Percentiles rank a stretch among this genome's conserved stretches.
These are phyloP conservation scores for Leccinum barrowsii DNA, from an alignment of 768 basidiomycete genomes.

Conservation along the genomic window DNA sequence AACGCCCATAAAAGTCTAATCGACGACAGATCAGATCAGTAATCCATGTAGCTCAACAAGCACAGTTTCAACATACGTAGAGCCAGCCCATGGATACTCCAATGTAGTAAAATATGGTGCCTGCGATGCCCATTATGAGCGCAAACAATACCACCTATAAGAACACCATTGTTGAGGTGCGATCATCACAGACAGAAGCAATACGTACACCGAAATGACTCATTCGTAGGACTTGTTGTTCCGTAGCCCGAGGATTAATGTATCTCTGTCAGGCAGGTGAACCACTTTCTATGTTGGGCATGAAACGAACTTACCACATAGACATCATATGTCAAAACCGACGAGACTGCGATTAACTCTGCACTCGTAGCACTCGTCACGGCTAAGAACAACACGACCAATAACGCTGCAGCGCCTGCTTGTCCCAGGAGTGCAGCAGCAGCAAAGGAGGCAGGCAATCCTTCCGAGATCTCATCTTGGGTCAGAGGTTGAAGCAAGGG, in stretches of 20 bases:
- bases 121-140: conserved; percentile 77
- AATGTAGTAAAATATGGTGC: conserved; percentile 84
- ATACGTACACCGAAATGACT: conserved; percentile 60
- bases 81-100: conserved; percentile 94
- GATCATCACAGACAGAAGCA: not conserved
- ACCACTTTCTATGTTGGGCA: not conserved
- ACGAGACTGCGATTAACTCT: conserved; percentile 89
- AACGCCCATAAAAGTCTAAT: conserved; percentile 83
- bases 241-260: conserved; percentile 79
- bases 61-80: conserved; percentile 53
- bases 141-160: conserved; percentile 64
- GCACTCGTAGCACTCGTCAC: conserved; percentile 85
- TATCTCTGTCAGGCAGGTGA: conserved; percentile 46
- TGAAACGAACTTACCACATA: conserved; percentile 52
- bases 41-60: not conserved
- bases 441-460: conserved; percentile 80
- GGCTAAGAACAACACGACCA: conserved; percentile 82
- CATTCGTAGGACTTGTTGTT: conserved; percentile 63
- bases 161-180: not conserved
- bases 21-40: not conserved
- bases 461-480: conserved; percentile 75
- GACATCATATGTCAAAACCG: conserved; percentile 79
- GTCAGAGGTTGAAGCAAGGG: conserved; percentile 43
- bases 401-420: conserved; percentile 72
- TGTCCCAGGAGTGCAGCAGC: conserved; percentile 80